Conservation (phyloP, 495 filamentous ascomycete species). For the Penicillium angulare region DNA sequence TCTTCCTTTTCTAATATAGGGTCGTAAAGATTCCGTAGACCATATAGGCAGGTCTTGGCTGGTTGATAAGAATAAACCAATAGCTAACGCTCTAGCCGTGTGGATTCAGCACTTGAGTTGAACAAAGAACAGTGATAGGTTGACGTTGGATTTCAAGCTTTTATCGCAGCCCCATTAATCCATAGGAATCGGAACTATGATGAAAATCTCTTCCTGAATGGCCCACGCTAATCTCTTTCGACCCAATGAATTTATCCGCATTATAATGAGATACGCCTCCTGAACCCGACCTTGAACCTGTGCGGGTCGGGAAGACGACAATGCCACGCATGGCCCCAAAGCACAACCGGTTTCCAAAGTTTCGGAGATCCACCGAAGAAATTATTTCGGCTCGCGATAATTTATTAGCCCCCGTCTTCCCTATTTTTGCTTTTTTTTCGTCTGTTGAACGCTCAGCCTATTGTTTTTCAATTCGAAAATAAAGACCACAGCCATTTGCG, state of each 20-base stretch:
- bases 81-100: neutral
- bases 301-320: neutral
- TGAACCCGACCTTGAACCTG: neutral
- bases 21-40: neutral
- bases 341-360: neutral
- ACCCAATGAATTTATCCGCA: neutral
- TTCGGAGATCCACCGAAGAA: neutral
- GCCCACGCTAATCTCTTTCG: neutral
- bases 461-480: too few species aligned
- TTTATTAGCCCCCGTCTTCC: too few species aligned
- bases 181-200: neutral
- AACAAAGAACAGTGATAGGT: too few species aligned
- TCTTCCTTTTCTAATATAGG: too few species aligned
- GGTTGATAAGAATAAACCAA: neutral
- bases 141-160: constrained; percentile 1
- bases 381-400: constrained; percentile 3
- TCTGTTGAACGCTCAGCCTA: neutral
- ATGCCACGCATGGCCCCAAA: neutral
- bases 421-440: neutral
- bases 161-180: neutral
- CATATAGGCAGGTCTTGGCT: neutral
- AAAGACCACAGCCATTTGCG: too few species aligned
- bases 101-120: neutral
- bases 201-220: neutral
- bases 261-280: neutral